Evolutionary conservation across 176 grass and related monocot species (phyloP).

Genomic region (Lolium perenne): DNA sequence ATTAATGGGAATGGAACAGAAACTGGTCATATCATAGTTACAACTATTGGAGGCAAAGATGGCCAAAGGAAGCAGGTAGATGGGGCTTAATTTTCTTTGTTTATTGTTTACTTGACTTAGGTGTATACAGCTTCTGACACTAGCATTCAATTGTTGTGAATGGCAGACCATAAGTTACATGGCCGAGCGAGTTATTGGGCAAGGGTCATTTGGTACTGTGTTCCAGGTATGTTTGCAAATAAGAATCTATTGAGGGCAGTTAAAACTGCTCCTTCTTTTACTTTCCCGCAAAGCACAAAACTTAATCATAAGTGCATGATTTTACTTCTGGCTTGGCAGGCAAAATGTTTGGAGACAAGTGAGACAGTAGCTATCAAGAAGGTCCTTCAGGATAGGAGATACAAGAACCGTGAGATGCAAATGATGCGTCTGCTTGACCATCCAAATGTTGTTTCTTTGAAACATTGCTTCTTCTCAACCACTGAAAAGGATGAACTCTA

Average conservation of each 20-base stretch:
- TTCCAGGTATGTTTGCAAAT: slow-evolving; percentile 58
- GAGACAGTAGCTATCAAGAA: slow-evolving; percentile 87
- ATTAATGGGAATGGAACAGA: slow-evolving; percentile 79
- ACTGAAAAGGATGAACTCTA: slow-evolving; percentile 77
- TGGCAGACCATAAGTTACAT: slow-evolving; percentile 84
- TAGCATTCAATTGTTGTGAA: slow-evolving; percentile 29
- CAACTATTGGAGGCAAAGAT: slow-evolving; percentile 73
- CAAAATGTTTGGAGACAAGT: slow-evolving; percentile 79
- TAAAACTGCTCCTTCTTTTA: neutral
- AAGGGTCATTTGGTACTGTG: slow-evolving; percentile 77
- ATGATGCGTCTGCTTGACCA: slow-evolving; percentile 78
- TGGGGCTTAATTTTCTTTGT: slow-evolving; percentile 24
- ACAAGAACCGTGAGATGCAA: slow-evolving; percentile 82
- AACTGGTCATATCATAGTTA: slow-evolving; percentile 83
- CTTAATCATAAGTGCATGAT: neutral
- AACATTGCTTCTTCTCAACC: slow-evolving; percentile 82
- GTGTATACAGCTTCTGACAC: slow-evolving; percentile 17
- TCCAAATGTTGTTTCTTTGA: slow-evolving; percentile 74
- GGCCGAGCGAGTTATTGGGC: slow-evolving; percentile 73
- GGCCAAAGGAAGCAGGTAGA: slow-evolving; percentile 78
- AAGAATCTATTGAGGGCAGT: neutral
- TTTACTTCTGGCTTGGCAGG: slow-evolving; percentile 47
- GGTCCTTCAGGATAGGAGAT: slow-evolving; percentile 82
- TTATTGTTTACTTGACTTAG: slow-evolving; percentile 37
- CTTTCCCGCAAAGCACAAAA: neutral